A percentile compares a stretch with the other conserved stretches of the same genome.
Conservation (phyloP, 345 rosid species). For the Ailanthus altissimus region DNA sequence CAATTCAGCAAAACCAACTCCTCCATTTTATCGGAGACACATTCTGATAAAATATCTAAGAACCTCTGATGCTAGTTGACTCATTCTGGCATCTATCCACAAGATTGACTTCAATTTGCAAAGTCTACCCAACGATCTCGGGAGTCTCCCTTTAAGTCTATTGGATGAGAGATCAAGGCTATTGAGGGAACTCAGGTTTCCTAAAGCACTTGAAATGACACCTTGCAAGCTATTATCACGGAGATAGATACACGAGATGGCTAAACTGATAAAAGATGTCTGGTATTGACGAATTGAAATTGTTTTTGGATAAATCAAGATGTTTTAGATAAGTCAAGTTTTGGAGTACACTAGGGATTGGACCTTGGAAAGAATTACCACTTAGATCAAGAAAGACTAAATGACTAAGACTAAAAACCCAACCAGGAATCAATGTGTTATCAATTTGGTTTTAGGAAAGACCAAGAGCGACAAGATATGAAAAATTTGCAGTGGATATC, state of each 20-base stretch:
- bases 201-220: slow-evolving; percentile 8
- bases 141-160: slow-evolving; percentile 2
- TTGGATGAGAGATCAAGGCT: slow-evolving; percentile 11
- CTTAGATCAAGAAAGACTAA: not conserved
- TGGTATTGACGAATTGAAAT: slow-evolving; percentile 14
- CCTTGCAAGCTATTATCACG: slow-evolving; percentile 8
- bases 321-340: slow-evolving; percentile 13
- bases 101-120: slow-evolving; percentile 4
- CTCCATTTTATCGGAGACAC: not conserved
- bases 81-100: not conserved
- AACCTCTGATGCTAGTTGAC: not conserved
- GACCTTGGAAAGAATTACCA: not conserved
- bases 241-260: slow-evolving; percentile 11
- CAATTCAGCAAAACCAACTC: not conserved
- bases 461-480: not conserved
- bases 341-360: not conserved
- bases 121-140: slow-evolving; percentile 10
- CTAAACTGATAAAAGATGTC: slow-evolving; percentile 7
- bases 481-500: not conserved
- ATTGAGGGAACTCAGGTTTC: slow-evolving; percentile 22
- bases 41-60: not conserved
- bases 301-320: not conserved
- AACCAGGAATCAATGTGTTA: not conserved
- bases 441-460: not conserved
- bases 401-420: not conserved